Percentiles rank a stretch among this genome's conserved stretches.
Evolutionary conservation across 768 basidiomycete genomes (phyloP).

Genomic region (Mycena filopes): DNA sequence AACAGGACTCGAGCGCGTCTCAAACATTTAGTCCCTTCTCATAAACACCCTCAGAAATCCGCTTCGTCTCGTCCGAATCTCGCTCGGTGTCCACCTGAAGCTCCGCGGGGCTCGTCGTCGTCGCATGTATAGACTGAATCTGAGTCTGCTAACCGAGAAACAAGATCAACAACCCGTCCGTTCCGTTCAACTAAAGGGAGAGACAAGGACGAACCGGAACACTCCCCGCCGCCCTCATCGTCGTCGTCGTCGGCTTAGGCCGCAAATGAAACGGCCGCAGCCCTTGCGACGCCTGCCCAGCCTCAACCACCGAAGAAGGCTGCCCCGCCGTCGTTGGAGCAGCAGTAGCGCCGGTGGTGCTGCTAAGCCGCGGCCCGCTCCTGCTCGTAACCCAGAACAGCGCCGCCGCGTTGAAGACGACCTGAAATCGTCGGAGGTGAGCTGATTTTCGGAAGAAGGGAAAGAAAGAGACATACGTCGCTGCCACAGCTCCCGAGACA

Average conservation of each 20-base stretch:
- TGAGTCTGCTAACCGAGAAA: no score
- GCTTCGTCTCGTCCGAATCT: not conserved
- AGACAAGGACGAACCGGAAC: no score
- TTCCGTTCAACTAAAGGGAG: no score
- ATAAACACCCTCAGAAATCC: not conserved
- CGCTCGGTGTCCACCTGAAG: constrained; percentile 1
- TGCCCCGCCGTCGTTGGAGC: no score
- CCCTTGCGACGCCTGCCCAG: no score
- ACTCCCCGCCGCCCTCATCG: no score
- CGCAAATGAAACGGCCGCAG: constrained; percentile 7
- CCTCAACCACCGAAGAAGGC: no score
- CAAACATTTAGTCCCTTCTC: not conserved
- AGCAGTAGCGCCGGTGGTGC: no score
- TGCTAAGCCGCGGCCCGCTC: not conserved
- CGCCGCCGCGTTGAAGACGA: constrained; percentile 57
- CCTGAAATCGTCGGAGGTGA: constrained; percentile 39
- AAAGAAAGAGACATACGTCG: constrained; percentile 41
- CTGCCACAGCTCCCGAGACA: constrained; percentile 51
- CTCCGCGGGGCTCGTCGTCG: not conserved
- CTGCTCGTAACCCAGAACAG: constrained; percentile 59
- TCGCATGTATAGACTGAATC: no score
- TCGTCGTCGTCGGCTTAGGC: not conserved
- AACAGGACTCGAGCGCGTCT: not conserved
- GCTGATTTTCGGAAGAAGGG: not conserved
- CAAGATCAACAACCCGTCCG: no score